These are phyloP conservation scores for Aspergillus thermomutatus DNA, from an alignment of 2,329 filamentous ascomycete genomes.

Conservation along the genomic window DNA sequence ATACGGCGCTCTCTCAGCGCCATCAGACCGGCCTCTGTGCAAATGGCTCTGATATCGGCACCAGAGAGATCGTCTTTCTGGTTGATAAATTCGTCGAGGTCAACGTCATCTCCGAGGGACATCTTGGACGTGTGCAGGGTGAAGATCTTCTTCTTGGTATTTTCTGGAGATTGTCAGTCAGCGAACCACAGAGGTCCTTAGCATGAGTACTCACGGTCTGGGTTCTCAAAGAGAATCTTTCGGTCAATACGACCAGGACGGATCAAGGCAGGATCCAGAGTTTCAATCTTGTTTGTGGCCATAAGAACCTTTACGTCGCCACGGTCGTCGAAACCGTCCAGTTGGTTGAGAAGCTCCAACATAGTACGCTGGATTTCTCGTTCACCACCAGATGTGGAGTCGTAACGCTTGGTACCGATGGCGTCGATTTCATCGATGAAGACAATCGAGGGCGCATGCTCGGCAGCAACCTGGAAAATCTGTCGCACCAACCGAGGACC, in stretches of 20 bases:
- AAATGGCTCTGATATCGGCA: conserved; percentile 98
- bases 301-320: conserved; percentile 99
- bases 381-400: conserved; percentile 94
- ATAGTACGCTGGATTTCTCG: conserved; percentile 97
- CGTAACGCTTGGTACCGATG: conserved; percentile 97
- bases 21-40: conserved; percentile 92
- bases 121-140: conserved; percentile 98
- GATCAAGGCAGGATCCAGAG: conserved; percentile 91
- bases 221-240: conserved; percentile 82
- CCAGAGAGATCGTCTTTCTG: conserved; percentile 97
- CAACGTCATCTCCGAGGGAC: conserved; percentile 94
- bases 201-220: conserved; percentile 57
- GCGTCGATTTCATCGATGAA: conserved; percentile 99
- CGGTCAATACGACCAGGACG: conserved; percentile 96
- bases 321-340: conserved; percentile 97
- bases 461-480: conserved; percentile 83
- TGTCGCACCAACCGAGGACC: conserved; percentile 92
- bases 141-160: conserved; percentile 97
- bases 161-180: conserved; percentile 51
- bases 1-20: conserved; percentile 92
- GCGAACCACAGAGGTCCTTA: not conserved
- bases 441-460: conserved; percentile 94
- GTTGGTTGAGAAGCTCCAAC: conserved; percentile 95
- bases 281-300: conserved; percentile 99
- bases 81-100: conserved; percentile 95